Evolutionary conservation across 78 protist species (phyloP).

Genomic region (slime mould (Dictyostelium discoideum)): dicty_2.7 NC_007091.3:759501-760000

Average conservation of each 20-base stretch:
- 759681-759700: not conserved
- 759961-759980: not conserved
- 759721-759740: conserved; percentile 44
- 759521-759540: not conserved
- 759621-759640: conserved; percentile 39
- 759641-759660: conserved; percentile 32
- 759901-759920: not conserved
- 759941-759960: conserved; percentile 38
- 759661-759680: conserved; percentile 31
- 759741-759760: conserved; percentile 36
- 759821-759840: not conserved
- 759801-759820: not conserved
- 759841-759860: conserved; percentile 6
- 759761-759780: not conserved
- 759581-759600: not conserved
- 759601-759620: not conserved
- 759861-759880: conserved; percentile 7
- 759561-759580: not conserved
- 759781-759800: not conserved
- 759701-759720: not conserved
- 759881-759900: conserved; percentile 24
- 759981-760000: conserved; percentile 1
- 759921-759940: conserved; percentile 15
- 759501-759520: not conserved
- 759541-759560: not conserved